Percentiles rank a stretch among this genome's conserved stretches.
Conservation (phyloP, 1,139 yeast species). For the Hansenula sp. region DNA sequence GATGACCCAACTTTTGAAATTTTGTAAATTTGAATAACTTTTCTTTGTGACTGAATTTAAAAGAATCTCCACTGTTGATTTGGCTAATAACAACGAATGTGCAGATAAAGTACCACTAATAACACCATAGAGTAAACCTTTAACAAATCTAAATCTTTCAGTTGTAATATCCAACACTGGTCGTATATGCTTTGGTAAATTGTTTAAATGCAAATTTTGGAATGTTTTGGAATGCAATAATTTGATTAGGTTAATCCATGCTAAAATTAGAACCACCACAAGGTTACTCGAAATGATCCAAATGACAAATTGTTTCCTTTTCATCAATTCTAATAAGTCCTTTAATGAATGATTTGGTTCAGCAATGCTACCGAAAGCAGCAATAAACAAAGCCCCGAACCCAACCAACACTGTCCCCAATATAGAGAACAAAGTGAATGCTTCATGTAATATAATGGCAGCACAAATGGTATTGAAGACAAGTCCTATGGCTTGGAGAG, state of each 20-base stretch:
- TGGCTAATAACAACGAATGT: slow-evolving; percentile 81
- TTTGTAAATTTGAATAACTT: slow-evolving; percentile 16
- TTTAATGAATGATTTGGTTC: slow-evolving; percentile 49
- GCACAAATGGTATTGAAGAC: slow-evolving; percentile 84
- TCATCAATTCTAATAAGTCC: slow-evolving; percentile 40
- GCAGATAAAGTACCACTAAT: slow-evolving; percentile 81
- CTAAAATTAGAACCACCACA: slow-evolving; percentile 24
- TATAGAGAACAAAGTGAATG: slow-evolving; percentile 54
- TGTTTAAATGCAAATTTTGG: not conserved
- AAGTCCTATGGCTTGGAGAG: slow-evolving; percentile 82
- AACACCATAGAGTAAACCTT: slow-evolving; percentile 64
- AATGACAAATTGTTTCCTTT: slow-evolving; percentile 34
- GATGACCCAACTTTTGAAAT: slow-evolving; percentile 32
- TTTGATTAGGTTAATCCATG: slow-evolving; percentile 21
- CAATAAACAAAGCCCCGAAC: slow-evolving; percentile 76
- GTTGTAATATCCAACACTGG: slow-evolving; percentile 5
- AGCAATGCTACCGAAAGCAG: slow-evolving; percentile 60
- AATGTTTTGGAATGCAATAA: slow-evolving; percentile 5
- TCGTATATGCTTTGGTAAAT: slow-evolving; percentile 4
- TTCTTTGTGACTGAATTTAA: slow-evolving; percentile 40
- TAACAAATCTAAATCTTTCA: slow-evolving; percentile 12
- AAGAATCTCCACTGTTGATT: slow-evolving; percentile 72
- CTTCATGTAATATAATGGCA: slow-evolving; percentile 61
- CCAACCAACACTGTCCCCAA: slow-evolving; percentile 68
- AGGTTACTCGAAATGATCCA: slow-evolving; percentile 39